Evolutionary conservation across 2,329 filamentous ascomycete species (phyloP).

Genomic region (Monosporascus sp.): DNA sequence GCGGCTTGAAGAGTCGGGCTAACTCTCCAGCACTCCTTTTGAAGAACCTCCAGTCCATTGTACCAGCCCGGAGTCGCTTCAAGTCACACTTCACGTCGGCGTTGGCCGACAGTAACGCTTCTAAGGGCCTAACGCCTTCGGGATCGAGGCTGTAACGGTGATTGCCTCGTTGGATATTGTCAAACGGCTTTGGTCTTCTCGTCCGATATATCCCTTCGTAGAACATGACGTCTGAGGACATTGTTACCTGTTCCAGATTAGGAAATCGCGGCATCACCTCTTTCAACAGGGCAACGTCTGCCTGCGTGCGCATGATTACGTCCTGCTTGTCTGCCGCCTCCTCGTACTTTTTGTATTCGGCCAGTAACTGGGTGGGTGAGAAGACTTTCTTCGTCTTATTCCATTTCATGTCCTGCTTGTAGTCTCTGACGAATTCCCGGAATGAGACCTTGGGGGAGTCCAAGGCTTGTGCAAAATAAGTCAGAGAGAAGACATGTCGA

Average conservation of each 20-base stretch:
- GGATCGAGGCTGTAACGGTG: slow-evolving; percentile 6
- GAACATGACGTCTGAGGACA: slow-evolving; percentile 12
- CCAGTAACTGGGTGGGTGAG: slow-evolving; percentile 4
- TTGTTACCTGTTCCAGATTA: slow-evolving; percentile 13
- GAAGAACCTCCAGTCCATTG: slow-evolving; percentile 21
- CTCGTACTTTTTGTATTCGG: slow-evolving; percentile 16
- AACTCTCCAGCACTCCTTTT: slow-evolving; percentile 10
- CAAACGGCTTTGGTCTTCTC: slow-evolving; percentile 8
- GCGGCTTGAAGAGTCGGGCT: slow-evolving; percentile 13
- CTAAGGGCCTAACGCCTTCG: slow-evolving; percentile 15
- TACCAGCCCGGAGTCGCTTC: slow-evolving; percentile 13
- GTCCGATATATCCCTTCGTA: slow-evolving; percentile 2
- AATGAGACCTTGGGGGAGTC: slow-evolving; percentile 9
- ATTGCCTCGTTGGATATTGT: slow-evolving; percentile 2
- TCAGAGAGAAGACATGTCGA: slow-evolving; percentile 18
- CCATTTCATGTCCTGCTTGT: slow-evolving; percentile 9
- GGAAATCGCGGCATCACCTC: slow-evolving; percentile 19
- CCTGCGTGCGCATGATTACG: slow-evolving; percentile 4
- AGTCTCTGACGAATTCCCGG: slow-evolving; percentile 9
- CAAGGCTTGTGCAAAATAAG: slow-evolving; percentile 17
- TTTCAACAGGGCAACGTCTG: slow-evolving; percentile 13
- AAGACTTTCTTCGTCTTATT: slow-evolving; percentile 4
- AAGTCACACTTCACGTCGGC: slow-evolving; percentile 10
- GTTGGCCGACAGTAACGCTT: slow-evolving; percentile 19
- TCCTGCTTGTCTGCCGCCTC: slow-evolving; percentile 11